phyloP scores from a whole-genome alignment of 345 rosid genomes.

The Salix exigua region DNA sequence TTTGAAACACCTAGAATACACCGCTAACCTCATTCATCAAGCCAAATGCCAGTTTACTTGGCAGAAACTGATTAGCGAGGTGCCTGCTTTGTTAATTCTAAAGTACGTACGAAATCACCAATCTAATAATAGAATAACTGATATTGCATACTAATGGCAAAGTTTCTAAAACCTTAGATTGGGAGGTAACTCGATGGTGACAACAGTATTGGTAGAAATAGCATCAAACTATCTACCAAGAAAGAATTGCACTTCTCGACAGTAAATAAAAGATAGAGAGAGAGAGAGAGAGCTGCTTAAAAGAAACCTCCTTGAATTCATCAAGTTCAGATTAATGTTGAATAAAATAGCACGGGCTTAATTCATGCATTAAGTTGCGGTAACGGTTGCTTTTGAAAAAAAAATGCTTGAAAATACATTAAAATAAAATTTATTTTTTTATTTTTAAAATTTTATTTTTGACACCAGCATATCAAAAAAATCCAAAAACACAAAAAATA shows the following conservation, averaged over 20 bases:
- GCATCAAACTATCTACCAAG: background rate
- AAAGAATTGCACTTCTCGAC: background rate
- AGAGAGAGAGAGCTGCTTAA: background rate
- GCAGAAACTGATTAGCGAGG: background rate
- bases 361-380: background rate
- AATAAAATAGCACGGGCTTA: background rate
- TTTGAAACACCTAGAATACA: background rate
- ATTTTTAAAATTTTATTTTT: too few relatives aligned
- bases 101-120: background rate
- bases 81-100: background rate
- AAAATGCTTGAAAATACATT: too few relatives aligned
- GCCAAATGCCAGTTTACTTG: background rate
- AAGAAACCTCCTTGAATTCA: background rate
- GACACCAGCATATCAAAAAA: rapidly evolving
- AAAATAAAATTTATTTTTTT: too few relatives aligned
- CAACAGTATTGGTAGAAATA: background rate
- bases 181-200: background rate
- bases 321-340: background rate
- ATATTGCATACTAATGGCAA: background rate
- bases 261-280: background rate
- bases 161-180: background rate
- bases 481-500: too few relatives aligned
- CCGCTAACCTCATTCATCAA: background rate
- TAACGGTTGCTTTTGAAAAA: rapidly evolving
- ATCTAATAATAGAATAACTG: background rate